These are phyloP conservation scores for Fistulifera pelliculosa DNA, from an alignment of 108 stramenopile genomes.

Conservation along the genomic window DNA sequence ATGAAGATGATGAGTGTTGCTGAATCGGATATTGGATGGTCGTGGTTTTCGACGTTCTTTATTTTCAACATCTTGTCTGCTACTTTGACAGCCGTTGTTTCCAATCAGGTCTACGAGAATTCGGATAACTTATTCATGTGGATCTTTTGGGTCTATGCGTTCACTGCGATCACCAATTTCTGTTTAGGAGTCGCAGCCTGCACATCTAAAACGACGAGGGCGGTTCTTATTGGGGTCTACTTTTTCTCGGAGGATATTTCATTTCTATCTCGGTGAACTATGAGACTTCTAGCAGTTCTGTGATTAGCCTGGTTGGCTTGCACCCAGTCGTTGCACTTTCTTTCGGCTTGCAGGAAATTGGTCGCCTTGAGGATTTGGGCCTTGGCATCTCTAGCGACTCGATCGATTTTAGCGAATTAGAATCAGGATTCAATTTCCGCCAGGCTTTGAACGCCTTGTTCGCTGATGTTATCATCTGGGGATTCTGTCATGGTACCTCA, in stretches of 20 bases:
- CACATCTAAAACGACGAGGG: conserved; percentile 57
- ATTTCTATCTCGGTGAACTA: conserved; percentile 40
- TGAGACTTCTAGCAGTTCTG: conserved; percentile 10
- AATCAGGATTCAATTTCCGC: conserved; percentile 46
- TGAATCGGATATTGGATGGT: conserved; percentile 60
- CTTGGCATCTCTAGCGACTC: conserved; percentile 45
- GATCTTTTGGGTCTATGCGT: conserved; percentile 56
- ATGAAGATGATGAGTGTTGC: conserved; percentile 85
- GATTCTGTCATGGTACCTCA: conserved; percentile 79
- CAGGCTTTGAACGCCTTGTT: conserved; percentile 49
- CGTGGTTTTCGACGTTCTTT: conserved; percentile 63
- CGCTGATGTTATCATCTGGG: conserved; percentile 73
- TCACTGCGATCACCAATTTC: conserved; percentile 37
- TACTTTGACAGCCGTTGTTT: conserved; percentile 29
- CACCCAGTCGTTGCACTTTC: conserved; percentile 76
- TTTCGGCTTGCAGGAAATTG: conserved; percentile 68
- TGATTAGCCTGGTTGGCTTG: conserved; percentile 39
- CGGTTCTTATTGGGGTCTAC: conserved; percentile 52
- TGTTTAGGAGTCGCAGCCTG: conserved; percentile 48
- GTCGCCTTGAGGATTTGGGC: conserved; percentile 61
- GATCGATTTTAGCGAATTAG: conserved; percentile 33
- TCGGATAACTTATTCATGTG: conserved; percentile 33
- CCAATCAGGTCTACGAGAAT: conserved; percentile 36
- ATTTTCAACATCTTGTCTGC: conserved; percentile 47
- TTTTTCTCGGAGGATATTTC: conserved; percentile 75